Conservation (phyloP, 2,329 filamentous ascomycete species). For the Hypomyces rosellus region DNA sequence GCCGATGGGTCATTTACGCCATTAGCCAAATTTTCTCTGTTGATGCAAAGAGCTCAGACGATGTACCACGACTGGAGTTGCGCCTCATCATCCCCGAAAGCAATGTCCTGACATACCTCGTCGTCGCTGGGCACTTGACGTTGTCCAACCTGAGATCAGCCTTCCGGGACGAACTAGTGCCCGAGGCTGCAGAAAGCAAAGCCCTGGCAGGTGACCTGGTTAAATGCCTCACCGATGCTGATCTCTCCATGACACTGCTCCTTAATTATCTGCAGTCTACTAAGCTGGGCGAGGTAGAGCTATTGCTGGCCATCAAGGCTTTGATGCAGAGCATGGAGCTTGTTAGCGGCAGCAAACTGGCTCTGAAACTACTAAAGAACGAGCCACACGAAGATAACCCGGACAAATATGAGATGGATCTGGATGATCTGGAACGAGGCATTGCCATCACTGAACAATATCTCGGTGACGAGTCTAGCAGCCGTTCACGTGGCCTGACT, state of each 20-base stretch:
- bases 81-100: slow-evolving; percentile 41
- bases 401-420: slow-evolving; percentile 42
- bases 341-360: slow-evolving; percentile 36
- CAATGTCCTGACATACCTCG: slow-evolving; percentile 52
- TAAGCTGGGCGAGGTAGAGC: slow-evolving; percentile 58
- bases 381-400: slow-evolving; percentile 21
- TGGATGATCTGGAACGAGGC: slow-evolving; percentile 57
- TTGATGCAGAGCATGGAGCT: slow-evolving; percentile 65
- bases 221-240: slow-evolving; percentile 55
- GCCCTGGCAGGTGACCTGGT: slow-evolving; percentile 56
- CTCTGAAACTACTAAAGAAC: slow-evolving; percentile 26
- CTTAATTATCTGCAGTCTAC: slow-evolving; percentile 60
- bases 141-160: slow-evolving; percentile 53
- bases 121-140: slow-evolving; percentile 55
- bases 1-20: slow-evolving; percentile 58
- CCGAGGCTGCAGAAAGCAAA: slow-evolving; percentile 37
- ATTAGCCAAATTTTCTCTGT: slow-evolving; percentile 57
- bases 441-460: slow-evolving; percentile 63
- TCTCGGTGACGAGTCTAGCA: slow-evolving; percentile 56
- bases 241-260: slow-evolving; percentile 61
- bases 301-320: slow-evolving; percentile 58
- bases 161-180: slow-evolving; percentile 43
- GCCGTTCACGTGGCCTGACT: slow-evolving; percentile 58
- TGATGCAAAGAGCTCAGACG: slow-evolving; percentile 36
- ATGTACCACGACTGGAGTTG: slow-evolving; percentile 24